Evolutionary conservation across 2,329 filamentous ascomycete genomes (phyloP), one percentile per base, ranked within the genome.

Genomic region (Cadophora gregata): DNA sequence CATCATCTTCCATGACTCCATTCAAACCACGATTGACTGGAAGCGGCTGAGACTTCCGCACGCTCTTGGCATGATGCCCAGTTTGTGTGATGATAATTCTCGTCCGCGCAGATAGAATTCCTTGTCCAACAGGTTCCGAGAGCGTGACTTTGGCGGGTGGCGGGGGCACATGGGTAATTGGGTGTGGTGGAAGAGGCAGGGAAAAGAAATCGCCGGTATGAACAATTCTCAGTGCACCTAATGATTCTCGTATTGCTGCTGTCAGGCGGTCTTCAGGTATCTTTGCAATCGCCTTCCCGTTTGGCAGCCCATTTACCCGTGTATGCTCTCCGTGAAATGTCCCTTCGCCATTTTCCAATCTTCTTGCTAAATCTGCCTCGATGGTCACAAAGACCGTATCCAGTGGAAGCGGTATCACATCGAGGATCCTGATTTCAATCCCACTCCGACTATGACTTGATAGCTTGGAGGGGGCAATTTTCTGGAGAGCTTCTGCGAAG

Each of bases 121-220:
- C 96, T 79, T 99, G 96, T 6, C 92, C 88, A 19, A 98, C 93
- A 9, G 96, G 96, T 77, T 99, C 96, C 77, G 94, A 98, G n/a
- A 96, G 88, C 58, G 92, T 89, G 68, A 98, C 92, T 79, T 91
- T 93, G 50, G 93, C 96, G 0, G 94, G 93, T 50, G 93, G 92
- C 16, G 93, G 87, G 27, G 92, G 88, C 21, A 92, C 87, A 79
- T 97, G 93, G 9, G 93, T 97, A 70, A 97, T 90, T 14, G 93
- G 91, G 78, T 97, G 93, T 2, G 93, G 87, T 9, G 91, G 88
- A 31, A 98, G 83, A 14, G 93, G 92, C 48, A 99, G 81, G 10
- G 86, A 85, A 69, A 91, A 89, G 60, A 95, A 79, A 78, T 98
- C 95, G 24, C 93, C 93, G 0, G 88, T 85, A 75, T 97, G 96